Evolutionary conservation across 176 grass and related monocot genomes (phyloP), one percentile per base, ranked within the genome.

Genomic region (Rhynchospora tenuis): DNA sequence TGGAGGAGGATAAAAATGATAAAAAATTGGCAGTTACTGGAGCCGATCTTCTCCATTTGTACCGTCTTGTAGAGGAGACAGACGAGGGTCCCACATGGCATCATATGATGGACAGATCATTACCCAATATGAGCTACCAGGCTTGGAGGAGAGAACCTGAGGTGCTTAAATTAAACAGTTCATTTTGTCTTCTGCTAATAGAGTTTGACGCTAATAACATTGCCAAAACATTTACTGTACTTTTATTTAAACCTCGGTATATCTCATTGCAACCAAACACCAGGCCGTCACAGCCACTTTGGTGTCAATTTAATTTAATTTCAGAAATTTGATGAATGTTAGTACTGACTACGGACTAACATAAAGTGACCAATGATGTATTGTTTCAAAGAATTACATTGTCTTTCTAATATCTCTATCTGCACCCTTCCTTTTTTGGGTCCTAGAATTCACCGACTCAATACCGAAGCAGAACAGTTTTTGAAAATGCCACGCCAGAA

Each of bases 71-170:
- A 70, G 85, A 90, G 57, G 91, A 88, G 84, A 93, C 64, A 58
- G 94, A 97, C 48, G 91, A 89, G 14, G 94, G 91, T 12, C 89
- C 88, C 15, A 47, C 87, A 5, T 97, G 94, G 94, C 90, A 88
- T 59, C 86, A 93, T 55, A 97, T 97, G 94, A 97, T 93, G 94
- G 89, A 97, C 73, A 91, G 84, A 83, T 59, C 84, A 19, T 83
- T 93, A 77, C 83, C 91, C 66, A 86, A 57, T 83, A 87, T 97
- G 85, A 90, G 81, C 45, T 97, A 93, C 70, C 80, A 91, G 80
- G 94, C 94, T 15, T 97, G 94, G 94, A 89, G 94, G 66, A 97
- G 91, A 92, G 91, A 97, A 73, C 59, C 89, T 5, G 75, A 90
- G 91, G 94, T 93, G 81, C 59, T 59, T 74, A 52, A 15, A 31